These are phyloP conservation scores for Penicillium concentricum DNA, from an alignment of 2,329 filamentous ascomycete genomes.

Conservation along the genomic window DNA sequence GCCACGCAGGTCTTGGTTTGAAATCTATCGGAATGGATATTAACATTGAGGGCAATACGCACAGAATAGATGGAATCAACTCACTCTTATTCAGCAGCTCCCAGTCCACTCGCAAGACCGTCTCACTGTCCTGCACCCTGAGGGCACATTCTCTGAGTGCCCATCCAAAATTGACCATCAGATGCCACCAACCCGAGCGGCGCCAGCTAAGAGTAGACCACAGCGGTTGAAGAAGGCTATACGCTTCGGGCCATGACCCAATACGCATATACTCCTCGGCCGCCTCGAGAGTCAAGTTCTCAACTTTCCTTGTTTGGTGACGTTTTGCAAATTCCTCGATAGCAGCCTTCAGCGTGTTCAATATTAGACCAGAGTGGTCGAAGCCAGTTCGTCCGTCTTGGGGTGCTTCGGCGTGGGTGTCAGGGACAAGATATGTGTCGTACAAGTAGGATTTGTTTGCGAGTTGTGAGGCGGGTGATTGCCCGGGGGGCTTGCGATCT, in stretches of 20 bases:
- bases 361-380: slow-evolving; percentile 54
- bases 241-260: slow-evolving; percentile 52
- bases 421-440: slow-evolving; percentile 60
- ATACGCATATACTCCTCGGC: slow-evolving; percentile 54
- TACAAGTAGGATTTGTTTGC: slow-evolving; percentile 55
- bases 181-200: slow-evolving; percentile 57
- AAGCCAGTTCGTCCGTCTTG: slow-evolving; percentile 45
- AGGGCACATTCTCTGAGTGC: slow-evolving; percentile 55
- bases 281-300: slow-evolving; percentile 55
- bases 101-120: slow-evolving; percentile 56
- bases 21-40: slow-evolving; percentile 31
- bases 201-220: slow-evolving; percentile 62
- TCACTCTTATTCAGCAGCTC: slow-evolving; percentile 50
- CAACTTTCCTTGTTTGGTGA: slow-evolving; percentile 54
- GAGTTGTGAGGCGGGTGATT: slow-evolving; percentile 56
- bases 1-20: slow-evolving; percentile 32
- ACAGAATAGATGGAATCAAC: slow-evolving; percentile 7
- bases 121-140: slow-evolving; percentile 46
- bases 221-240: slow-evolving; percentile 51
- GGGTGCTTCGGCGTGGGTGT: slow-evolving; percentile 57
- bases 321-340: slow-evolving; percentile 53
- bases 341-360: slow-evolving; percentile 48
- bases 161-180: slow-evolving; percentile 56
- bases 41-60: slow-evolving; percentile 3
- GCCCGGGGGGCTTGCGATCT: slow-evolving; percentile 55